Percentiles rank a stretch among this genome's conserved stretches.
These are phyloP conservation scores for Tuber calosporum DNA, from an alignment of 495 filamentous ascomycete species.

Conservation along the genomic window DNA sequence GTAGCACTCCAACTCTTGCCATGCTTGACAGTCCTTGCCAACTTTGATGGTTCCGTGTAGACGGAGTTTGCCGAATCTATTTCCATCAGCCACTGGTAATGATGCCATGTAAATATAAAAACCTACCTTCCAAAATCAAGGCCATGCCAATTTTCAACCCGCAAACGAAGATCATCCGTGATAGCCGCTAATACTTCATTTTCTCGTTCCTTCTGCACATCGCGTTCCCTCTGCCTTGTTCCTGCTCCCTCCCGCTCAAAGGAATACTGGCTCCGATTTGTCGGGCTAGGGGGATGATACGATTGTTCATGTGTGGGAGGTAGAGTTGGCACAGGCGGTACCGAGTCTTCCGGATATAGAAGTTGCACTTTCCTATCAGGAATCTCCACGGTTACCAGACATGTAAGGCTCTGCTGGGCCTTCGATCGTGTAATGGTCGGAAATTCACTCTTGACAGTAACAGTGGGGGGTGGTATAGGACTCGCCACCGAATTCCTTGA, in stretches of 20 bases:
- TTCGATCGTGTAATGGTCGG: conserved; percentile 86
- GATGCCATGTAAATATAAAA: conserved; percentile 11
- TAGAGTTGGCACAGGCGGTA: conserved; percentile 57
- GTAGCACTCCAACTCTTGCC: conserved; percentile 97
- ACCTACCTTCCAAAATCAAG: conserved; percentile 82
- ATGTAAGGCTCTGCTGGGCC: conserved; percentile 91
- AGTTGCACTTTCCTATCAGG: conserved; percentile 79
- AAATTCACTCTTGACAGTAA: conserved; percentile 93
- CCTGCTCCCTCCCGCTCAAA: conserved; percentile 45
- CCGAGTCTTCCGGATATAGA: conserved; percentile 67
- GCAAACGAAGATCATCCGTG: conserved; percentile 72
- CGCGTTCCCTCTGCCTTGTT: conserved; percentile 35
- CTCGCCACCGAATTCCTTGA: conserved; percentile 65
- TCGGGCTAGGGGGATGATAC: conserved; percentile 37
- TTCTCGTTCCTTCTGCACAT: conserved; percentile 35
- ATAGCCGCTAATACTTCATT: conserved; percentile 69
- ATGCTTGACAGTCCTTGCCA: conserved; percentile 92
- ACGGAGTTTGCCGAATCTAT: conserved; percentile 85
- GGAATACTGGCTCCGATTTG: conserved; percentile 39
- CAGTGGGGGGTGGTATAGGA: conserved; percentile 81
- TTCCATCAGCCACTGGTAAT: conserved; percentile 13
- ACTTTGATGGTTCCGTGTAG: conserved; percentile 87
- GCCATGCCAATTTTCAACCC: conserved; percentile 98
- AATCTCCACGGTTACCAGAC: conserved; percentile 89
- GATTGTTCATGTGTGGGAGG: conserved; percentile 41